phyloP scores from a whole-genome alignment of 2,329 filamentous ascomycete genomes.

The Karstenula rhodostoma region DNA sequence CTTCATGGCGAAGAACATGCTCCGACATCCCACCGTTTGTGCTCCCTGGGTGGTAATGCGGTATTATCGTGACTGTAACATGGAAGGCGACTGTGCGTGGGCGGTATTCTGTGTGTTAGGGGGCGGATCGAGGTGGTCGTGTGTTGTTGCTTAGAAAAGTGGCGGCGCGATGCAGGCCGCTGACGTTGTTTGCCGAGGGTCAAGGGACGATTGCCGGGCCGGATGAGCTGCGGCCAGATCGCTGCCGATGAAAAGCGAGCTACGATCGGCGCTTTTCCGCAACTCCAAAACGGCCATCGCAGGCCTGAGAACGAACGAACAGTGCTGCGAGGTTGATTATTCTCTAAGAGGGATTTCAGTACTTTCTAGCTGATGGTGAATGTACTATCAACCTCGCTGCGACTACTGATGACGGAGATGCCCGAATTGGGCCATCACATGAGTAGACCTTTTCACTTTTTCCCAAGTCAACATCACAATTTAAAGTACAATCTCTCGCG shows the following conservation, averaged over 20 bases:
- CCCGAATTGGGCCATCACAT: not conserved
- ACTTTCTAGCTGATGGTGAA: not conserved
- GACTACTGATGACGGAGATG: not conserved
- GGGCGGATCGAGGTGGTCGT: constrained; percentile 9
- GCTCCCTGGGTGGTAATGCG: constrained; percentile 20
- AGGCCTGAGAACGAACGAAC: not conserved
- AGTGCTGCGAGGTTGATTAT: not conserved
- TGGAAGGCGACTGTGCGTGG: constrained; percentile 17
- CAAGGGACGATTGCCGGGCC: constrained; percentile 14
- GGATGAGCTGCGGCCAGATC: constrained; percentile 15
- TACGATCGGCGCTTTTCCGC: constrained; percentile 5
- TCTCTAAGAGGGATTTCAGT: not conserved
- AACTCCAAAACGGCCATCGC: constrained; percentile 11
- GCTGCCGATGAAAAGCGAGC: constrained; percentile 23
- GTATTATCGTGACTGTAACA: constrained; percentile 42
- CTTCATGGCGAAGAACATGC: constrained; percentile 48
- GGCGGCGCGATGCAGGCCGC: constrained; percentile 9
- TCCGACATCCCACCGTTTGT: constrained; percentile 47
- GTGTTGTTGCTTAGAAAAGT: constrained; percentile 18
- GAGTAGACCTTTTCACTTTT: constrained; percentile 6
- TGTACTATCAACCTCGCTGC: not conserved
- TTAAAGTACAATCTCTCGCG: not conserved
- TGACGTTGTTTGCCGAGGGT: constrained; percentile 27
- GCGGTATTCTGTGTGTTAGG: not conserved
- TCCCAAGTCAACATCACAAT: not conserved